Evolutionary conservation across 805 yeast genomes (phyloP), one percentile per base, ranked within the genome.

Genomic region (Candida silvatica): DNA sequence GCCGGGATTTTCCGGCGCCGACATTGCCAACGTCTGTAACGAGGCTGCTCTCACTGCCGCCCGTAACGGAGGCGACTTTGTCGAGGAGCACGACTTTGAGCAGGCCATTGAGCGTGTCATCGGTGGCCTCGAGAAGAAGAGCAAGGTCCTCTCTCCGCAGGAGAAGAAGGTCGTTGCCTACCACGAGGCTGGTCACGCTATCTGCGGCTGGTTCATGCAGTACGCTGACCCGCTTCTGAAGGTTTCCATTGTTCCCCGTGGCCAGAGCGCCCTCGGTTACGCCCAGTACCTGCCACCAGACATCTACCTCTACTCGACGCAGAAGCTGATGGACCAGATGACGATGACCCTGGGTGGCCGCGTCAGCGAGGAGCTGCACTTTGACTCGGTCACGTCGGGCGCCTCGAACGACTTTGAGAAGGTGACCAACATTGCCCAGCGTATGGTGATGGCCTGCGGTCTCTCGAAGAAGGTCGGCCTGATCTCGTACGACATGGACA

Each of bases 131-230:
- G 96, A 87, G 56, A 80, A 81, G 59, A 84, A 84, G 53, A 75
- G 92, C 1, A 74, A 79, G 54, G 77, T 88, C 6, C 65, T 87
- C 35, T 76, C 84, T 5, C 78, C 80, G 7, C 84, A 80, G 24
- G 95, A 88, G 58, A 83, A 85, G 65, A 74, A 66, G 45, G 74
- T 83, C 22, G 95, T 87, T 33, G 95, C 96, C 0, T 87, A 83
- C 54, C 97, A 87, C 58, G 97, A 87, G 61, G 97, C 97, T 2
- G 97, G 97, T 0, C 97, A 87, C 57, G 97, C 97, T 4, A 80
- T 87, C 32, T 83, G 95, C 60, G 97, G 96, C 17, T 88, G 96
- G 97, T 85, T 66, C 54, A 67, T 87, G 52, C 73, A 77, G 60
- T 77, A 64, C 61, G 96, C 97, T 8, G 95, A 87, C 56, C 97